Percentiles rank a stretch among this genome's conserved stretches.
These are phyloP conservation scores for Brassica balearica DNA, from an alignment of 441 rosid species.

Conservation along the genomic window DNA sequence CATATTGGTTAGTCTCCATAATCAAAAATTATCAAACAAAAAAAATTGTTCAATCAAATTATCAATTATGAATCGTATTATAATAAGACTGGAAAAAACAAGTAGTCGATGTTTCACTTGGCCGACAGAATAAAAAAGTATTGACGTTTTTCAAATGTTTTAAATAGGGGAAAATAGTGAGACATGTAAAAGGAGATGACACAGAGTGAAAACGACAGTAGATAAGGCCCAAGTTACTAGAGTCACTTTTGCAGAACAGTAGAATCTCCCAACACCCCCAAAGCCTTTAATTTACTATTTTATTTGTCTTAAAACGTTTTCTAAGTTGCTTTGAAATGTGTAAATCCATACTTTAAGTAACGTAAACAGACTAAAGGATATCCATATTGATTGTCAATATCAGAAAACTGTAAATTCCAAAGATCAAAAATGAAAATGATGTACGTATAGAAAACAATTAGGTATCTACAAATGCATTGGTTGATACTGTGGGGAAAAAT, in stretches of 20 bases:
- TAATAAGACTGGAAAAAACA: not conserved
- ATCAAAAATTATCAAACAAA: not conserved
- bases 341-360: conserved; percentile 5
- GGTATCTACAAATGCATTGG: conserved; percentile 27
- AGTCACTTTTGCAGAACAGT: conserved; percentile 42
- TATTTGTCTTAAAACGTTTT: conserved; percentile 18
- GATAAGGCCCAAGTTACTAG: conserved; percentile 44
- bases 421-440: conserved; percentile 1
- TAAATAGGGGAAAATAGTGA: conserved; percentile 34
- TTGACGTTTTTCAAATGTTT: conserved; percentile 33
- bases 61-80: not conserved
- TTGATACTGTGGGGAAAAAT: conserved; percentile 20
- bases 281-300: conserved; percentile 9
- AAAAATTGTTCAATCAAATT: not conserved
- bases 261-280: conserved; percentile 35
- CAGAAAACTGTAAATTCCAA: not conserved
- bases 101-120: conserved; percentile 16
- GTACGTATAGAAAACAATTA: conserved; percentile 21
- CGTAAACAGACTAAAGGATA: not conserved
- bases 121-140: conserved; percentile 27
- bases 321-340: conserved; percentile 5
- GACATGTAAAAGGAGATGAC: conserved; percentile 37
- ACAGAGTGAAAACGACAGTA: conserved; percentile 40
- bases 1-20: not conserved
- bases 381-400: not conserved